Percentiles rank a stretch among this genome's conserved stretches.
These are phyloP conservation scores for Picea engelmannii DNA, from an alignment of 83 land plant species.

Conservation along the genomic window DNA sequence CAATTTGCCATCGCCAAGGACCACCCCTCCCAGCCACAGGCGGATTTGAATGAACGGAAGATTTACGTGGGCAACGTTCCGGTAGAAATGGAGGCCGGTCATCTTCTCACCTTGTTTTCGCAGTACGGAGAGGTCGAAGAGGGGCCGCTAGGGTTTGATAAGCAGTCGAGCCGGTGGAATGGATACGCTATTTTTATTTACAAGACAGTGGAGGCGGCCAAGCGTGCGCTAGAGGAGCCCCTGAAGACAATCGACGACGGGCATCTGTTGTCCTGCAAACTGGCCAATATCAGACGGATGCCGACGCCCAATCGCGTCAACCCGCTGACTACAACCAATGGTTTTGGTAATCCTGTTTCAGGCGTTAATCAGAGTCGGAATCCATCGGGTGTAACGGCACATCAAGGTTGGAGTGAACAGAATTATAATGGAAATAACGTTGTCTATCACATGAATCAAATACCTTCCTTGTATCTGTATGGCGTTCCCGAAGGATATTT, in stretches of 20 bases:
- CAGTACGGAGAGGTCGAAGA: slow-evolving; percentile 91
- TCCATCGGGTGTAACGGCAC: no score
- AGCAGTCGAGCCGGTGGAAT: slow-evolving; percentile 65
- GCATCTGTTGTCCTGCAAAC: slow-evolving; percentile 61
- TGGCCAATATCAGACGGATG: slow-evolving; percentile 67
- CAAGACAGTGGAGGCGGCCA: slow-evolving; percentile 77
- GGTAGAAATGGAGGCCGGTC: slow-evolving; percentile 61
- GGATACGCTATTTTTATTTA: slow-evolving; percentile 88
- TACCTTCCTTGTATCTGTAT: no score
- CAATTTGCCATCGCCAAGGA: no score
- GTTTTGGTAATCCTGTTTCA: no score
- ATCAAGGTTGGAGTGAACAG: no score
- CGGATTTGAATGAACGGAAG: slow-evolving; percentile 34
- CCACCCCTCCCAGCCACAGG: no score
- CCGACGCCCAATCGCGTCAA: slow-evolving; percentile 34
- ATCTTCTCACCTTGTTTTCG: slow-evolving; percentile 65
- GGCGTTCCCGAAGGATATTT: no score
- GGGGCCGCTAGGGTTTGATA: slow-evolving; percentile 94
- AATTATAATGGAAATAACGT: no score
- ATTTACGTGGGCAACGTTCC: slow-evolving; percentile 89
- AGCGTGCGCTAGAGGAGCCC: slow-evolving; percentile 66
- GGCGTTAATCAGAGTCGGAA: no score
- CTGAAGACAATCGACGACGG: slow-evolving; percentile 61
- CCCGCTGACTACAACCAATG: not conserved
- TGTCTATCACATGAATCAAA: no score